A percentile compares a stretch with the other conserved stretches of the same genome.
Conservation (phyloP, 768 basidiomycete genomes). For the Pulveroboletus sp. region DNA sequence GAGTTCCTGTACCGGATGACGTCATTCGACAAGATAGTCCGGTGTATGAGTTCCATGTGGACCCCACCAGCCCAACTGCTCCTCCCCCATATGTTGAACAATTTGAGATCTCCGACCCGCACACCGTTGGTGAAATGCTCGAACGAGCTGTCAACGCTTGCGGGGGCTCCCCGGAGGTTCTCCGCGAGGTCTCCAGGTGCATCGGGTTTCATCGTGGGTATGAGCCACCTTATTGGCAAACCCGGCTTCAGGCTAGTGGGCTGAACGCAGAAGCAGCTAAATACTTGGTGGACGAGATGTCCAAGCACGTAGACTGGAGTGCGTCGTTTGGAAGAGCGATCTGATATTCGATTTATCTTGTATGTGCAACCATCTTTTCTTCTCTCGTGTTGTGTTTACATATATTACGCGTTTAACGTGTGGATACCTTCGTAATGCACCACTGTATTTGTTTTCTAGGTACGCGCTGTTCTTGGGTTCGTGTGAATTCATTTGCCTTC, state of each 20-base stretch:
- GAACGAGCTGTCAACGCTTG: constrained; percentile 19
- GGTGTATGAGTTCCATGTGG: constrained; percentile 3
- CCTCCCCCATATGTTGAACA: constrained; percentile 16
- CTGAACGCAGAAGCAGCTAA: constrained; percentile 12
- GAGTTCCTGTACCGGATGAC: not conserved
- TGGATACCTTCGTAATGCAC: too few relatives aligned
- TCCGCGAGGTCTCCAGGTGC: constrained; percentile 20
- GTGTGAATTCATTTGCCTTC: not conserved
- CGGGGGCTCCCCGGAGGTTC: constrained; percentile 15
- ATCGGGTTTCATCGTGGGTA: constrained; percentile 22
- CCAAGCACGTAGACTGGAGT: constrained; percentile 19
- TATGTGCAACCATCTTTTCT: not conserved
- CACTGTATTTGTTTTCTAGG: too few relatives aligned
- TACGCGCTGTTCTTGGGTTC: not conserved
- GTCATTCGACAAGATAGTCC: constrained; percentile 23
- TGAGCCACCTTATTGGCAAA: constrained; percentile 27
- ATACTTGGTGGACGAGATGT: constrained; percentile 26
- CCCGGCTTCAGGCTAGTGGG: constrained; percentile 19
- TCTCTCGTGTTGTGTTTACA: not conserved
- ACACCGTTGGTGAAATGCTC: constrained; percentile 15
- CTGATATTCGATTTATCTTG: not conserved
- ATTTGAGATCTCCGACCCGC: constrained; percentile 6
- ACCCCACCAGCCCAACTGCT: not conserved
- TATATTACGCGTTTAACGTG: not conserved
- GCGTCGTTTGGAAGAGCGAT: not conserved